Conservation (phyloP, 2,329 filamentous ascomycete genomes). For the Colletotrichum sp. region DNA sequence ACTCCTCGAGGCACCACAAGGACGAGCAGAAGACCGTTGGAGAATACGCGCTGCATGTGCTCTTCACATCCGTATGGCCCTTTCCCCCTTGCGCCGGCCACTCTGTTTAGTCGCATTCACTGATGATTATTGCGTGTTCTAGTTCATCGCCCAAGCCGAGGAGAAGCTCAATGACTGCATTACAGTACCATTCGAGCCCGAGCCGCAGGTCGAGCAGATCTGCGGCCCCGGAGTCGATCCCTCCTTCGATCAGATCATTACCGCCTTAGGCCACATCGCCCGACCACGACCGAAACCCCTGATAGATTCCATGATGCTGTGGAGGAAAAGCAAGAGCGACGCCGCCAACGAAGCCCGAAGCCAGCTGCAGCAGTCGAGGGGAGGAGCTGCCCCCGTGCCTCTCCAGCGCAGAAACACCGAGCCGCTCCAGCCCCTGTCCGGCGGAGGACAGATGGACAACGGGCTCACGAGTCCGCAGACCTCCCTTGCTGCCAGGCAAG, state of each 20-base stretch:
- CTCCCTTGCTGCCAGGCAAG: conserved; percentile 61
- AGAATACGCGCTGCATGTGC: conserved; percentile 94
- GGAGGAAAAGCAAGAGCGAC: conserved; percentile 96
- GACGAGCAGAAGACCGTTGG: conserved; percentile 92
- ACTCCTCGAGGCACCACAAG: conserved; percentile 72
- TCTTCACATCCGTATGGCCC: conserved; percentile 82
- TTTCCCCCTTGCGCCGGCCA: conserved; percentile 18
- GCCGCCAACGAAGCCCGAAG: conserved; percentile 73
- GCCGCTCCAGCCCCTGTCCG: conserved; percentile 56
- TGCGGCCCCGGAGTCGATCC: conserved; percentile 90
- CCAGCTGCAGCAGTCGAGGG: conserved; percentile 60
- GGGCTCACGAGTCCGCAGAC: conserved; percentile 32
- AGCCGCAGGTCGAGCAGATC: conserved; percentile 85
- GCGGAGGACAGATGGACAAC: conserved; percentile 33
- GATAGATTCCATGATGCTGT: conserved; percentile 97
- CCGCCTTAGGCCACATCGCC: conserved; percentile 91
- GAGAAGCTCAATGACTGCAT: conserved; percentile 93
- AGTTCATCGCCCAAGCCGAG: conserved; percentile 96
- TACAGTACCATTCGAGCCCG: conserved; percentile 77
- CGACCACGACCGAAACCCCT: conserved; percentile 92
- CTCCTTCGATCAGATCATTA: conserved; percentile 92
- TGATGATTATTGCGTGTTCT: conserved; percentile 29
- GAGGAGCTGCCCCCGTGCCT: conserved; percentile 42
- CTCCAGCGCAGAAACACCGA: conserved; percentile 78
- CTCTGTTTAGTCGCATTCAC: conserved; percentile 13